Evolutionary conservation across 345 rosid genomes (phyloP).

Genomic region (Clarkia xantiana): DNA sequence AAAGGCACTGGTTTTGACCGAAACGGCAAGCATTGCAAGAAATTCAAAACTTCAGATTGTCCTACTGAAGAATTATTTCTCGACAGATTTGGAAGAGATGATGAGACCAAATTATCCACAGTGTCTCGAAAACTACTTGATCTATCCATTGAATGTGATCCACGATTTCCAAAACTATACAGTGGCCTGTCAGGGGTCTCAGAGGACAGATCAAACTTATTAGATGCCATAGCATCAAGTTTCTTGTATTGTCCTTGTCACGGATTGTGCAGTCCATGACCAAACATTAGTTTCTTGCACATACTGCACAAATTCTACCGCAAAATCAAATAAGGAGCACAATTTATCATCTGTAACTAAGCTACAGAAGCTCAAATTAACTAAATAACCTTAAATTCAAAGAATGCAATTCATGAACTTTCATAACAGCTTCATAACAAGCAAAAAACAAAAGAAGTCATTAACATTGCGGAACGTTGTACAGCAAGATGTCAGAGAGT

Average conservation of each 20-base stretch:
- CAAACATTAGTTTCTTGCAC: slow-evolving; percentile 20
- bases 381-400: no score
- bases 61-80: slow-evolving; percentile 49
- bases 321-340: not conserved
- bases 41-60: slow-evolving; percentile 56
- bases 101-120: slow-evolving; percentile 47
- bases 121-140: slow-evolving; percentile 78
- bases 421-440: no score
- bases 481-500: no score
- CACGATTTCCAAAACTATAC: slow-evolving; percentile 55
- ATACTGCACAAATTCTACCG: not conserved
- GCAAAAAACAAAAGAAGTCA: no score
- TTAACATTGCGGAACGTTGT: no score
- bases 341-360: not conserved
- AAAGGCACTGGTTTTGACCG: slow-evolving; percentile 63
- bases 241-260: slow-evolving; percentile 32
- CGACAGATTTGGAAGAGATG: slow-evolving; percentile 55
- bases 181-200: slow-evolving; percentile 68
- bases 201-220: slow-evolving; percentile 77
- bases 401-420: no score
- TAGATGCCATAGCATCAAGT: slow-evolving; percentile 64
- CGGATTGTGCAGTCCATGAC: slow-evolving; percentile 52
- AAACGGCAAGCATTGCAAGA: slow-evolving; percentile 60
- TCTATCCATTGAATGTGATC: slow-evolving; percentile 77
- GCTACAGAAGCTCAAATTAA: not conserved